Percentiles rank a stretch among this genome's conserved stretches.
phyloP scores from a whole-genome alignment of 805 yeast genomes.

The Yamadazyma takamatsuzukensis region DNA sequence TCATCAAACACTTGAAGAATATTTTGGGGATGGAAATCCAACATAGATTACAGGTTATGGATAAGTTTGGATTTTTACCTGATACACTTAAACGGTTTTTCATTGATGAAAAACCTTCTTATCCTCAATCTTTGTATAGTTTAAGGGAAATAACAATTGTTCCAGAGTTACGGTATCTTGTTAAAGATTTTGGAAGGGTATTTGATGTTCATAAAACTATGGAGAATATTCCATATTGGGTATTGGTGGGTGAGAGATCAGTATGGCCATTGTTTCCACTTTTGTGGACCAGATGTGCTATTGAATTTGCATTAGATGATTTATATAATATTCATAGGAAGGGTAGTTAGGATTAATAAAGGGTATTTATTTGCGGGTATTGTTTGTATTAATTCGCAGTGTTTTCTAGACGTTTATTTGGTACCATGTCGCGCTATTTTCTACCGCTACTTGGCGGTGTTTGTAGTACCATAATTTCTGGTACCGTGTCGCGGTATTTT shows the following conservation, averaged over 20 bases:
- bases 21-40: constrained; percentile 73
- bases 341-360: no score
- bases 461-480: no score
- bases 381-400: background rate
- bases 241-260: constrained; percentile 83
- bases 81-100: constrained; percentile 69
- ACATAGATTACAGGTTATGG: constrained; percentile 77
- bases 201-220: constrained; percentile 68
- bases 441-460: no score
- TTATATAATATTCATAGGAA: constrained; percentile 48
- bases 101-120: constrained; percentile 73
- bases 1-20: constrained; percentile 41
- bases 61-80: constrained; percentile 71
- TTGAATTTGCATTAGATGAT: constrained; percentile 85
- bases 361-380: background rate
- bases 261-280: constrained; percentile 90
- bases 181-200: constrained; percentile 69
- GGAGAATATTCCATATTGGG: constrained; percentile 85
- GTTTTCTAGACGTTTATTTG: no score
- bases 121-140: constrained; percentile 63
- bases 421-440: no score
- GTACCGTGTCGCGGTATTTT: no score
- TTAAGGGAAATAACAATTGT: constrained; percentile 82
- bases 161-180: constrained; percentile 72
- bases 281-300: constrained; percentile 81